These are phyloP conservation scores for Suhomyces prunicola DNA, from an alignment of 805 yeast genomes.

Conservation along the genomic window DNA sequence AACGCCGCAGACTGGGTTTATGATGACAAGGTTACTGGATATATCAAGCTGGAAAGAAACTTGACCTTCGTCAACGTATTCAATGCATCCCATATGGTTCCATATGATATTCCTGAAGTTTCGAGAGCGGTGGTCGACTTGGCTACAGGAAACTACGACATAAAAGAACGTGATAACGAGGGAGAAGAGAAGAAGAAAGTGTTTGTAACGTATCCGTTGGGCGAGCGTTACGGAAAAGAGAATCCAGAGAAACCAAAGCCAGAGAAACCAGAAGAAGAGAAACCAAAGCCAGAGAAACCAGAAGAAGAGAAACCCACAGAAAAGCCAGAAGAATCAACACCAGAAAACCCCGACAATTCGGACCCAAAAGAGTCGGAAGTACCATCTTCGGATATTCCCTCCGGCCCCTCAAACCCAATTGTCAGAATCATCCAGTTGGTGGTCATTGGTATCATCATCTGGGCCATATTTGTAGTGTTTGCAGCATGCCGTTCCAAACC, in stretches of 20 bases:
- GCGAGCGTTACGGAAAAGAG: slow-evolving; percentile 14
- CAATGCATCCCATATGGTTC: slow-evolving; percentile 92
- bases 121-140: slow-evolving; percentile 70
- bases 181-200: slow-evolving; percentile 16
- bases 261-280: neutral
- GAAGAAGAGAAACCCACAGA: neutral
- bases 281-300: neutral
- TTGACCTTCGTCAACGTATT: slow-evolving; percentile 71
- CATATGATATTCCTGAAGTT: slow-evolving; percentile 70
- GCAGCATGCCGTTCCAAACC: slow-evolving; percentile 36
- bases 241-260: neutral
- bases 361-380: neutral
- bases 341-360: neutral
- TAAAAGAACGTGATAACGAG: slow-evolving; percentile 11
- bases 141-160: slow-evolving; percentile 30
- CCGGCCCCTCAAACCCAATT: slow-evolving; percentile 18
- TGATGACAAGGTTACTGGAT: slow-evolving; percentile 37
- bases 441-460: slow-evolving; percentile 35
- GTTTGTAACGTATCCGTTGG: slow-evolving; percentile 30
- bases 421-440: slow-evolving; percentile 40
- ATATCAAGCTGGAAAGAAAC: slow-evolving; percentile 53
- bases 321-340: neutral
- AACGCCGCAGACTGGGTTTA: slow-evolving; percentile 43
- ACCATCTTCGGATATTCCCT: neutral
- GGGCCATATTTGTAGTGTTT: slow-evolving; percentile 42